Evolutionary conservation across 768 basidiomycete genomes (phyloP).

Genomic region (Lentinula guzmanii): DNA sequence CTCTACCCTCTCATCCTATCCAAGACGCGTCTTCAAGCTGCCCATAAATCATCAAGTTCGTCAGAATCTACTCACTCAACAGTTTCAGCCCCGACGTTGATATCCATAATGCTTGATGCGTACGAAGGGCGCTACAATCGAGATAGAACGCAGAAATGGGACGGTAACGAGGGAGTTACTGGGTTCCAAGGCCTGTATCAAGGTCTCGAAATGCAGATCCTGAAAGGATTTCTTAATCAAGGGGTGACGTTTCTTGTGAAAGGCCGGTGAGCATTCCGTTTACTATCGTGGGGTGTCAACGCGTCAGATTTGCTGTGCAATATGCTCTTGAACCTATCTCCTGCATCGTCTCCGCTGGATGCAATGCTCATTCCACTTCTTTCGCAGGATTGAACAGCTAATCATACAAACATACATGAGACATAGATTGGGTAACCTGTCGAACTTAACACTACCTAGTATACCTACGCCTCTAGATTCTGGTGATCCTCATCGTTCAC

Average conservation of each 20-base stretch:
- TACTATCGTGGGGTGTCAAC: too few species aligned
- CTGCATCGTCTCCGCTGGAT: background rate
- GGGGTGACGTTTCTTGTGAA: constrained; percentile 56
- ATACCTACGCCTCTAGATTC: background rate
- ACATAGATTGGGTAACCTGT: background rate
- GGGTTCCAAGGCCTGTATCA: constrained; percentile 43
- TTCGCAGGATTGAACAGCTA: constrained; percentile 3
- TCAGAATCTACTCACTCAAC: constrained; percentile 24
- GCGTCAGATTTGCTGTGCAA: too few species aligned
- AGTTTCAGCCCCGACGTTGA: constrained; percentile 9
- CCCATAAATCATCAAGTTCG: constrained; percentile 21
- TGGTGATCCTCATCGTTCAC: background rate
- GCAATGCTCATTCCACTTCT: background rate
- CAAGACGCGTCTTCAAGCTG: constrained; percentile 46
- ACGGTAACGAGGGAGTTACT: constrained; percentile 7
- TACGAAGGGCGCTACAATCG: constrained; percentile 18
- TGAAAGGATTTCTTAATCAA: constrained; percentile 51
- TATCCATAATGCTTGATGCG: constrained; percentile 25
- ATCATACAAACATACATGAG: background rate
- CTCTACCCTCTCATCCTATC: constrained; percentile 57
- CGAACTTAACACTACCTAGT: background rate
- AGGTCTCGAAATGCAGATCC: constrained; percentile 42
- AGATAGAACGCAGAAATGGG: background rate
- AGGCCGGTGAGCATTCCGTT: constrained; percentile 32
- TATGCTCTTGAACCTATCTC: too few species aligned